Base-by-base conservation (phyloP, 208 protist genomes). In the Wallacemonas collosoma region DNA sequence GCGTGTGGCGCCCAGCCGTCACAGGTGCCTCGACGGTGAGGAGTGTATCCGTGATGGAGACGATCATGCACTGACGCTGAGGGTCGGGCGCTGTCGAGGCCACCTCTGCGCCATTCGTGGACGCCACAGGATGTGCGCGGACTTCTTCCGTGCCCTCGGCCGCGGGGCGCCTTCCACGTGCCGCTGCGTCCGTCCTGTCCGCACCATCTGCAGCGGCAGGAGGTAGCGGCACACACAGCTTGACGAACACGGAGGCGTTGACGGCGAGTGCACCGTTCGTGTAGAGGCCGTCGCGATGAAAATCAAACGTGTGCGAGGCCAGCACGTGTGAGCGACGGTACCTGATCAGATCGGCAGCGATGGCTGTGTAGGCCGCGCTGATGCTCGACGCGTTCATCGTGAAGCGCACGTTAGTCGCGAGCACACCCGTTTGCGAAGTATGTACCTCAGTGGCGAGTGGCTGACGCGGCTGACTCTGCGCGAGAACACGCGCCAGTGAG, bases 201-300 rank as follows among this genome's bases (percentile, higher is more conserved):
- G 3, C 57, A 14, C 65, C 40, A 12, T 44, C 44, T 62, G 67
- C 15, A 70, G 9, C 15, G 14, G 12, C 40, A 12, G 8, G 6
- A 1, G 50, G 64, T 62, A 67, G 63, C 1, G 77, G 75, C 3
- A 85, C 75, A 70, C 90, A 95, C 41, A 93, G 64, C 71, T 87
- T 86, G 65, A 95, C 65, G 61, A 92, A 85, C 4, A 95, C 85
- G 1, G 91, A 93, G 1, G 86, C 91, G 58, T 95, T 95, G 50
- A 93, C 79, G 0, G 79, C 78, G 7, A 95, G 69, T 14, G 74
- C 72, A 0, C 86, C 91, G 7, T 70, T 75, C 6, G 85, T 76
- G 66, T 76, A 47, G 26, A 48, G 70, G 26, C 68, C 76, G 45
- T 88, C 80, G 36, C 74, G 72, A 70, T 85, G 71, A 72, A 93